Percentiles rank a stretch among this genome's conserved stretches.
These are phyloP conservation scores for Neckera pumila DNA, from an alignment of 225 moss, liverwort and hornwort genomes.

Conservation along the genomic window DNA sequence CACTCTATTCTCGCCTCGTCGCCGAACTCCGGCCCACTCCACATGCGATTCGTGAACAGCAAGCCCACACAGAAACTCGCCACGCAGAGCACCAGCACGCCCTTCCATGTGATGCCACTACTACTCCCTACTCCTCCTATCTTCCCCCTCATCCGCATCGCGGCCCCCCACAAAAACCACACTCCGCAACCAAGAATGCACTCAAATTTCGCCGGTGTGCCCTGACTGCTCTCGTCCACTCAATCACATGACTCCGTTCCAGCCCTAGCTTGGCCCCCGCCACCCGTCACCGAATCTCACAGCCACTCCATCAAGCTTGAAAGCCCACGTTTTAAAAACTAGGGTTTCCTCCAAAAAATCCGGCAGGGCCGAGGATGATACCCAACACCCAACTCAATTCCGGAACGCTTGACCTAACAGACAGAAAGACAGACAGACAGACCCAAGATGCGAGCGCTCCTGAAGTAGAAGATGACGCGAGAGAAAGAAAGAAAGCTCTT, in stretches of 20 bases:
- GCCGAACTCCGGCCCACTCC: slow-evolving; percentile 33
- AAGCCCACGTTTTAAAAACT: neutral
- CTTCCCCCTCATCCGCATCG: slow-evolving; percentile 40
- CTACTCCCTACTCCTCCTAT: slow-evolving; percentile 12
- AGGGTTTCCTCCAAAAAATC: neutral
- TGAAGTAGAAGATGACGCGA: neutral
- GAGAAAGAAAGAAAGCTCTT: neutral
- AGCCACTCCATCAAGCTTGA: neutral
- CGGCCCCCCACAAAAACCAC: neutral
- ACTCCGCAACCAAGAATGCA: neutral
- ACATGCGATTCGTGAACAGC: slow-evolving; percentile 93
- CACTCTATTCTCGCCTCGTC: slow-evolving; percentile 31
- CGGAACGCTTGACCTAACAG: neutral
- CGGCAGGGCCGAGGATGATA: neutral
- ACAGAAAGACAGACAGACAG: neutral
- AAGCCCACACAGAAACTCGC: slow-evolving; percentile 74
- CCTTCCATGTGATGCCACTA: slow-evolving; percentile 56
- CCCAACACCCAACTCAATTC: neutral
- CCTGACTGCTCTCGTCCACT: neutral
- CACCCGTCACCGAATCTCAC: neutral
- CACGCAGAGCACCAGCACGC: slow-evolving; percentile 72
- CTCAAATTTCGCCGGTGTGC: neutral
- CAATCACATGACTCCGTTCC: neutral
- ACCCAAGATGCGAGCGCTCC: neutral
- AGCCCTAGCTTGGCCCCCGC: neutral